Base-by-base conservation (phyloP, 2,329 filamentous ascomycete genomes). In the Clonostachys chloroleuca region DNA sequence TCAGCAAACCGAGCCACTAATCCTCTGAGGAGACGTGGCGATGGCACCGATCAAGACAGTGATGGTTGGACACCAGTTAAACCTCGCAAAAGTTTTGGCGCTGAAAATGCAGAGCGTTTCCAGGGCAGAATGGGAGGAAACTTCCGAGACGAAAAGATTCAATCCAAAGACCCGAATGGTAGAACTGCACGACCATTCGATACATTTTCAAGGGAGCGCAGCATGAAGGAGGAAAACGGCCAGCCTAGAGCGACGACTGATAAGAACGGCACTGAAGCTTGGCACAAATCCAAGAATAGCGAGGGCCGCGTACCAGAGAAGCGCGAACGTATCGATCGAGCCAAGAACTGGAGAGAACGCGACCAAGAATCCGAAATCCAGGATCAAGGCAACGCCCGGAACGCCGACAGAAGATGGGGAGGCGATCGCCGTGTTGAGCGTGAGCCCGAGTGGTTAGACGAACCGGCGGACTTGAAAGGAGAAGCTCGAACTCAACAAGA, bases 361-460 rank as follows among this genome's bases (percentile, higher is more conserved):
- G 68, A 75, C 36, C 63, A 60, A 5, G 68, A 75, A 30, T 65
- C 49, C 34, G 63, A 61, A 59, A 66, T 48, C 47, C 67, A 53
- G 54, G 69, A 78, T 44, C 86, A 89, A 43, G 13, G 17, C 46
- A 44, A 37, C 30, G 30, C n/a, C 37, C 16, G 33, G 34, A 17
- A 17, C 33, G 30, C 30, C 72, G 71, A 72, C 52, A 66, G 67
- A 40, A 71, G 75, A 48, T 81, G 80, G 75, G 78, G 79, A 49
- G 71, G 78, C 47, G 78, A 82, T 48, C 75, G 76, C 34, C 78
- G 80, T 49, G 69, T 78, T 53, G 90, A 95, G 61, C 84, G 88
- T 53, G 89, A 95, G 44, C 92, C 92, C 6, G 92, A 96, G 66
- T 96, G 92, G 92, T 77, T 96, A 65, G 90, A 95, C 60, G 79